phyloP scores from a whole-genome alignment of 2,329 filamentous ascomycete genomes.

The Colletotrichum sp. region DNA sequence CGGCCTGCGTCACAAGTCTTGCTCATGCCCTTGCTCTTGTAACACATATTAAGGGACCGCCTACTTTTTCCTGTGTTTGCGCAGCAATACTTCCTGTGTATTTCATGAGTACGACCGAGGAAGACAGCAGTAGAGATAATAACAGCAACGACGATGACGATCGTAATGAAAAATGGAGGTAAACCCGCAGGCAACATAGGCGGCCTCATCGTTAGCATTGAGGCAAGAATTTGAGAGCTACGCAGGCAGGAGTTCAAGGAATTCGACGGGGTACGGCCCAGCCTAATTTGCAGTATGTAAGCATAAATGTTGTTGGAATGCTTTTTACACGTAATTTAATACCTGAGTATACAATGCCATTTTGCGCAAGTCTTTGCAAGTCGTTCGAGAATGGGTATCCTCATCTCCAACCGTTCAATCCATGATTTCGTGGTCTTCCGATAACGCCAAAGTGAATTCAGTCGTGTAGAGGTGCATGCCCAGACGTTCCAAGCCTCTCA shows the following conservation, averaged over 20 bases:
- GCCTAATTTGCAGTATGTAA: background rate
- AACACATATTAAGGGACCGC: background rate
- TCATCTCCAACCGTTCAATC: background rate
- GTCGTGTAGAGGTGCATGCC: background rate
- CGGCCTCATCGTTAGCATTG: background rate
- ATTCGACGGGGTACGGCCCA: background rate
- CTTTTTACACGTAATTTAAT: background rate
- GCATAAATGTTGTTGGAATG: background rate
- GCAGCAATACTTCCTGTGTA: background rate
- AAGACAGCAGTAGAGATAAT: background rate
- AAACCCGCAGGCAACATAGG: background rate
- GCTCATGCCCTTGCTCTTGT: too few relatives aligned
- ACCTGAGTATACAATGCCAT: background rate
- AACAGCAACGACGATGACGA: background rate
- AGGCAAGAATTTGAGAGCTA: background rate
- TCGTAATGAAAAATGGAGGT: fast-evolving
- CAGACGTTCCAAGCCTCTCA: background rate
- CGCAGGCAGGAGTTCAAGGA: background rate
- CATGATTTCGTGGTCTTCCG: background rate
- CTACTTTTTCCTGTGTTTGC: background rate
- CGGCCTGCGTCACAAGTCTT: background rate
- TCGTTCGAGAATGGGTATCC: constrained; percentile 1
- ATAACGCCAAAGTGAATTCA: background rate
- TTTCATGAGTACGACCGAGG: background rate
- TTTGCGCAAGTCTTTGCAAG: background rate